Conservation (phyloP, 2,329 filamentous ascomycete genomes). For the Aureobasidium subglaciale region DNA sequence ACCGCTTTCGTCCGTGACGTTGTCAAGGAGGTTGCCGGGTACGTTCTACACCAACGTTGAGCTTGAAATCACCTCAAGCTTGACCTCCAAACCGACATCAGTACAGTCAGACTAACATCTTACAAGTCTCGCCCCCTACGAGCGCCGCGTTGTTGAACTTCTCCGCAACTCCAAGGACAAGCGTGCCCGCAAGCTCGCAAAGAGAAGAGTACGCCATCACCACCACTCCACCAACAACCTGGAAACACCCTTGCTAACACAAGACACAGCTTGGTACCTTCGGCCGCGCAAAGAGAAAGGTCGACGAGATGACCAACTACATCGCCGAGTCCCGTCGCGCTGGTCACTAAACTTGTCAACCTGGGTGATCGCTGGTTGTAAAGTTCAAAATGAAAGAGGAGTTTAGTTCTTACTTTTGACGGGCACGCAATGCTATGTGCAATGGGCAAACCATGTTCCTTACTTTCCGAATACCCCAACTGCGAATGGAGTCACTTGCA, state of each 20-base stretch:
- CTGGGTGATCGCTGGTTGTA: slow-evolving; percentile 12
- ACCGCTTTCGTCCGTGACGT: slow-evolving; percentile 95
- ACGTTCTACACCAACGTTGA: slow-evolving; percentile 37
- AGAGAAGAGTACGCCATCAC: slow-evolving; percentile 76
- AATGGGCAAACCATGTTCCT: slow-evolving; percentile 7
- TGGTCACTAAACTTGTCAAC: slow-evolving; percentile 50
- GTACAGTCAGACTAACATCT: slow-evolving; percentile 10
- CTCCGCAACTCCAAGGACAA: slow-evolving; percentile 99
- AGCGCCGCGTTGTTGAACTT: slow-evolving; percentile 98
- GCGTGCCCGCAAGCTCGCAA: slow-evolving; percentile 96
- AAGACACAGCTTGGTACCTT: slow-evolving; percentile 80
- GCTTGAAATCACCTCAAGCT: not conserved
- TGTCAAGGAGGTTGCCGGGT: slow-evolving; percentile 97
- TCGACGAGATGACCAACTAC: slow-evolving; percentile 96
- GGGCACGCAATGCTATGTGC: slow-evolving; percentile 12
- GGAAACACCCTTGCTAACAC: slow-evolving; percentile 3
- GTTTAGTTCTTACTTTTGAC: slow-evolving; percentile 13
- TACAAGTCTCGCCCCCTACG: slow-evolving; percentile 50
- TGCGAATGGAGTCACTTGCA: slow-evolving; percentile 1
- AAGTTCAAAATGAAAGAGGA: slow-evolving; percentile 15
- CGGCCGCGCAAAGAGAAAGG: slow-evolving; percentile 98
- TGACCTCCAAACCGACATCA: slow-evolving; percentile 17
- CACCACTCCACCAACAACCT: slow-evolving; percentile 21
- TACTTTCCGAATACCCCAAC: slow-evolving; percentile 10
- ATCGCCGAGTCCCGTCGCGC: slow-evolving; percentile 90